phyloP scores from a whole-genome alignment of 805 yeast genomes.

The Saturnispora zaruensis region DNA sequence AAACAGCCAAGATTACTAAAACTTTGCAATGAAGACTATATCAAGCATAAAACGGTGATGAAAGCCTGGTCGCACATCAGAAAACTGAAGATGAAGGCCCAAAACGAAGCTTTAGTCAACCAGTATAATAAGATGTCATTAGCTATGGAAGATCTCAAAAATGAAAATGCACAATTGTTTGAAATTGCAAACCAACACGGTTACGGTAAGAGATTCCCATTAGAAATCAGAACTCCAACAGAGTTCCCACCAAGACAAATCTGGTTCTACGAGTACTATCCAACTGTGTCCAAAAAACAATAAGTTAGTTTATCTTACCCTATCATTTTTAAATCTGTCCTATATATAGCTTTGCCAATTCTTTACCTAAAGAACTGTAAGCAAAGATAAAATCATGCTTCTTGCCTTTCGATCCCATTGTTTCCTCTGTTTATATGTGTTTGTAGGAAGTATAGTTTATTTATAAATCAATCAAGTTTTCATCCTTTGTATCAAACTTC shows the following conservation, averaged over 20 bases:
- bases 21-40: conserved; percentile 67
- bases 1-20: conserved; percentile 80
- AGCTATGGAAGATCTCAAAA: conserved; percentile 66
- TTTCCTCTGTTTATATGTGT: neutral
- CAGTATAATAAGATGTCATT: conserved; percentile 60
- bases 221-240: conserved; percentile 82
- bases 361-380: neutral
- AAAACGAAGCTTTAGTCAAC: conserved; percentile 35
- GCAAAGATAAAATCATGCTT: neutral
- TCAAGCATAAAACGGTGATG: conserved; percentile 75
- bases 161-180: conserved; percentile 45
- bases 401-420: neutral
- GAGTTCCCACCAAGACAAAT: conserved; percentile 76
- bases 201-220: conserved; percentile 56
- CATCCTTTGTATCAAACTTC: neutral
- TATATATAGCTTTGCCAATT: neutral
- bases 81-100: conserved; percentile 39
- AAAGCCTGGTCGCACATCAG: conserved; percentile 72
- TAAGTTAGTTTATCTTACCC: neutral
- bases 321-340: neutral
- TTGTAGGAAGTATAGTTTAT: neutral
- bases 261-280: conserved; percentile 59
- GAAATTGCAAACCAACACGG: conserved; percentile 53
- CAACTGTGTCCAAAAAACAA: conserved; percentile 17
- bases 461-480: conserved; percentile 9